Evolutionary conservation across 202 grass and related monocot genomes (phyloP).

Genomic region (Saccharum hybrid): DNA sequence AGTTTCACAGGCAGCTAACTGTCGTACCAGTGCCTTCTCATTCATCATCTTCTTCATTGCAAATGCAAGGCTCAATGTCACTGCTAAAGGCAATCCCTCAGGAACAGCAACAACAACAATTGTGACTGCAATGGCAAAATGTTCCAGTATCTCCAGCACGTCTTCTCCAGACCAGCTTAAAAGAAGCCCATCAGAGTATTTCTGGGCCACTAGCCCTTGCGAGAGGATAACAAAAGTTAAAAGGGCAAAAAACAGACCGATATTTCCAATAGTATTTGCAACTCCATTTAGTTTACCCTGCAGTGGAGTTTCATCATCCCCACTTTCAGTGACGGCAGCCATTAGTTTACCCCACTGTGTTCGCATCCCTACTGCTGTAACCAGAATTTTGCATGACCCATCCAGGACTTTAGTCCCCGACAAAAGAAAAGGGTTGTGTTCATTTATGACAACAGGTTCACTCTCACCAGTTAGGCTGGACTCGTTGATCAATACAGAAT

Average conservation of each 20-base stretch:
- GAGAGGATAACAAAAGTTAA: conserved; percentile 85
- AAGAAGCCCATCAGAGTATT: conserved; percentile 64
- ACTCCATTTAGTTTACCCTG: conserved; percentile 83
- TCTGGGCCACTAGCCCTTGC: conserved; percentile 64
- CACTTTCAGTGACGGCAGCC: conserved; percentile 72
- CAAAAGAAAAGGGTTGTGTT: conserved; percentile 80
- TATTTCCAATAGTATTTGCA: conserved; percentile 88
- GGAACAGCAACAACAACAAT: conserved; percentile 96
- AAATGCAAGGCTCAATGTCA: conserved; percentile 92
- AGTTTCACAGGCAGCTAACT: conserved; percentile 91
- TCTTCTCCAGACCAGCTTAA: conserved; percentile 85
- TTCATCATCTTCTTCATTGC: conserved; percentile 99
- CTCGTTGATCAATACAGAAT: conserved; percentile 82
- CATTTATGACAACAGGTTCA: conserved; percentile 69
- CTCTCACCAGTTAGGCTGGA: conserved; percentile 94
- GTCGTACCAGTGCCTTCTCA: conserved; percentile 89
- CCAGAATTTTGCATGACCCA: conserved; percentile 80
- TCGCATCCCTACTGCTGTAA: conserved; percentile 87
- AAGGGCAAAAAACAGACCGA: conserved; percentile 79
- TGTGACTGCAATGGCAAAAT: conserved; percentile 93
- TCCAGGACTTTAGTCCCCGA: conserved; percentile 91
- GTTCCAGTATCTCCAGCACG: conserved; percentile 72
- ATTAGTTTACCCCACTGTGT: conserved; percentile 96
- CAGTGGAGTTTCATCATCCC: conserved; percentile 87
- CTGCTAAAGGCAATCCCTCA: conserved; percentile 91